phyloP scores from a whole-genome alignment of 176 grass and related monocot genomes.

The Miscanthus lutarioriparius region DNA sequence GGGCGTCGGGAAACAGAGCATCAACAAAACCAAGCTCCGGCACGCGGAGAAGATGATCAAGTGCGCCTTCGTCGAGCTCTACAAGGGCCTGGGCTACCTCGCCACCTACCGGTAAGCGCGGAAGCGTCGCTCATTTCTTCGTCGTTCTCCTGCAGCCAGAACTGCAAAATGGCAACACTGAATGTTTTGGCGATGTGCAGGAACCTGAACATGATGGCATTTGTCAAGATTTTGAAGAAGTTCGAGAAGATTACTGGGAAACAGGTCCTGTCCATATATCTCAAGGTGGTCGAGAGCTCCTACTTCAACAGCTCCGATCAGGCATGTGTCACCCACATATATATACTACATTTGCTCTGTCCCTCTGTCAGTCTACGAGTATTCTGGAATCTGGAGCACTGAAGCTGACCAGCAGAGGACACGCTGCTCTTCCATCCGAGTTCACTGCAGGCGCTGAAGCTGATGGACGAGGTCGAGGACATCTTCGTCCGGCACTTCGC shows the following conservation, averaged over 20 bases:
- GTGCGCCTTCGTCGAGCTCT: conserved; percentile 70
- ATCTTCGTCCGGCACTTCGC: conserved; percentile 65
- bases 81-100: conserved; percentile 72
- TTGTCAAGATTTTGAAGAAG: conserved; percentile 84
- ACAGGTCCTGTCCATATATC: conserved; percentile 55
- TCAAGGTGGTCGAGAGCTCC: conserved; percentile 78
- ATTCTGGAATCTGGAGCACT: neutral
- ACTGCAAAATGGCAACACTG: neutral
- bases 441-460: conserved; percentile 49
- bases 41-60: conserved; percentile 91
- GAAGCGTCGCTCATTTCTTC: neutral
- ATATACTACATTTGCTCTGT: neutral
- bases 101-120: conserved; percentile 63
- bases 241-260: conserved; percentile 78
- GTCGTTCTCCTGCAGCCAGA: neutral
- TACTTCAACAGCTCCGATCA: conserved; percentile 85
- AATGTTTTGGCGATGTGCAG: conserved; percentile 33
- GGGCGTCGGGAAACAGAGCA: conserved; percentile 25
- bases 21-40: conserved; percentile 74
- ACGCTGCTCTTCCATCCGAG: neutral
- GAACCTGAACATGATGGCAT: conserved; percentile 86
- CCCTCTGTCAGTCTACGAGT: neutral
- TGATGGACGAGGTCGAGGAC: conserved; percentile 79
- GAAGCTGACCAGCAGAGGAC: conserved; percentile 2
- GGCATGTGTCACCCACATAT: conserved; percentile 28